Percentiles rank a stretch among this genome's conserved stretches.
Evolutionary conservation across 208 protist genomes (phyloP).

Genomic region (Leishmania guyanensis): DNA sequence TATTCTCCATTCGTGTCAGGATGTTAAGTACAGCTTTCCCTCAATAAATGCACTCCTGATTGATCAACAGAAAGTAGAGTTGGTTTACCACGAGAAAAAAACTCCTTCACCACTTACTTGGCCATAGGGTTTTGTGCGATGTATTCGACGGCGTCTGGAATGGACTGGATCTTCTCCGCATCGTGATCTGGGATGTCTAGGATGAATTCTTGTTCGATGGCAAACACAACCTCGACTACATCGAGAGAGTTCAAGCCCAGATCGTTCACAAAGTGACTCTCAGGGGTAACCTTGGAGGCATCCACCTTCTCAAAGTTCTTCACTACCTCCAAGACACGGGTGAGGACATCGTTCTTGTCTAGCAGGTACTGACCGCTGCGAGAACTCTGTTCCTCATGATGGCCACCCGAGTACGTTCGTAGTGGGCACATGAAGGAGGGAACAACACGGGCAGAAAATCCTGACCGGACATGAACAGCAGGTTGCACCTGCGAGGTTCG

Average conservation of each 20-base stretch:
- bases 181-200: constrained; percentile 97
- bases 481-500: constrained; percentile 7
- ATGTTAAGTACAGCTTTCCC: not conserved
- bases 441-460: not conserved
- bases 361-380: constrained; percentile 90
- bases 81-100: constrained; percentile 1
- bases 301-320: constrained; percentile 97
- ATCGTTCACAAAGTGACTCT: constrained; percentile 96
- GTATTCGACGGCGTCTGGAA: constrained; percentile 94
- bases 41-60: not conserved
- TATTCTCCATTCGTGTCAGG: not conserved
- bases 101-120: constrained; percentile 70
- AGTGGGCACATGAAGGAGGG: constrained; percentile 21
- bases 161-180: constrained; percentile 95
- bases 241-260: constrained; percentile 96
- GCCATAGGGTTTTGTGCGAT: constrained; percentile 95
- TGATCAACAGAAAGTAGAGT: not conserved
- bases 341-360: constrained; percentile 93
- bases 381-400: constrained; percentile 59
- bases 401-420: constrained; percentile 68
- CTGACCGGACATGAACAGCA: constrained; percentile 1
- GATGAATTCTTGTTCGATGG: constrained; percentile 96
- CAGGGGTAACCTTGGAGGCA: constrained; percentile 89
- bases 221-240: constrained; percentile 95
- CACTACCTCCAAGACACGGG: constrained; percentile 94